Percentiles rank a stretch among this genome's conserved stretches.
phyloP scores from a whole-genome alignment of 306 rosid species.

The Benincasa hispida region DNA sequence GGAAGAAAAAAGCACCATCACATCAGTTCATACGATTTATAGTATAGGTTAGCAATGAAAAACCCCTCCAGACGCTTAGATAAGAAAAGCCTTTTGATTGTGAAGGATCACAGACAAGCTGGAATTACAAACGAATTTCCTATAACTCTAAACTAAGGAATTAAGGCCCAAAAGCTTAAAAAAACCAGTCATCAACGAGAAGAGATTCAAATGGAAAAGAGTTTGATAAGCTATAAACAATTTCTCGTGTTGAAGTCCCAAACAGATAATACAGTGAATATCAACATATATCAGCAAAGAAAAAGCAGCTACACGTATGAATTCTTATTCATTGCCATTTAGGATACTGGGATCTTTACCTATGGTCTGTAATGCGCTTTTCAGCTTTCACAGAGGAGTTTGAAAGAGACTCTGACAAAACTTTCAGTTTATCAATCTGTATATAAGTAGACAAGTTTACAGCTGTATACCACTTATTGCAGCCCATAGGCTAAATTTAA shows the following conservation, averaged over 20 bases:
- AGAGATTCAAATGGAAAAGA: not conserved
- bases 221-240: not conserved
- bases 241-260: not conserved
- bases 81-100: not conserved
- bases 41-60: not conserved
- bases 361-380: slow-evolving; percentile 83
- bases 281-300: not conserved
- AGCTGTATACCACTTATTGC: not conserved
- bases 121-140: not conserved
- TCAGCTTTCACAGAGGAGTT: slow-evolving; percentile 85
- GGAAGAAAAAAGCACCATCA: not conserved
- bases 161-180: not conserved
- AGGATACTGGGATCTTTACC: slow-evolving; percentile 29
- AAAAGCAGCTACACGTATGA: not conserved
- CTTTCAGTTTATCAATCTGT: slow-evolving; percentile 95
- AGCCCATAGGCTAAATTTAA: not conserved
- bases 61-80: not conserved
- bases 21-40: not conserved
- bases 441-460: slow-evolving; percentile 8
- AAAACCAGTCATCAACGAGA: not conserved
- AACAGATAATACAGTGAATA: not conserved
- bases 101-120: not conserved
- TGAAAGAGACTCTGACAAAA: slow-evolving; percentile 81
- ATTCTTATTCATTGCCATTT: not conserved
- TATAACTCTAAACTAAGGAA: not conserved